Conservation (phyloP, 257 asterid genomes). For the Solanum okadae region DNA sequence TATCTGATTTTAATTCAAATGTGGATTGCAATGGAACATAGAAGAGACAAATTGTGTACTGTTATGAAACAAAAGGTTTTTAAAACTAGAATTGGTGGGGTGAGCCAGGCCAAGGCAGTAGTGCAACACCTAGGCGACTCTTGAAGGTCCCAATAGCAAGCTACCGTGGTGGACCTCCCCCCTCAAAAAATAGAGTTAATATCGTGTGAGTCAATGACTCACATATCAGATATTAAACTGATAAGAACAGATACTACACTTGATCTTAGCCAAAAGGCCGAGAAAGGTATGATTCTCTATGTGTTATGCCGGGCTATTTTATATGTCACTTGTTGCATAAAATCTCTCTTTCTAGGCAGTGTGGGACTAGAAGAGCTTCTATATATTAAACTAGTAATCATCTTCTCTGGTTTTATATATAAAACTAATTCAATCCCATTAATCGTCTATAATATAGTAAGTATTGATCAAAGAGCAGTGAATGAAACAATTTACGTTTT, state of each 20-base stretch:
- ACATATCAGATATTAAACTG: constrained; percentile 22
- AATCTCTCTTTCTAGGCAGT: too few relatives aligned
- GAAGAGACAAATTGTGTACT: too few relatives aligned
- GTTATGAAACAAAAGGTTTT: background rate
- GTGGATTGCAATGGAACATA: too few relatives aligned
- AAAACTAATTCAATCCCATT: too few relatives aligned
- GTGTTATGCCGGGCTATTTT: background rate
- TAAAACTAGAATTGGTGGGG: background rate
- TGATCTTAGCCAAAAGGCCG: constrained; percentile 79
- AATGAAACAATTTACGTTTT: background rate
- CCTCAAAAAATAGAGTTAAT: background rate
- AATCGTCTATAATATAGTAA: background rate
- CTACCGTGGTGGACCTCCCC: background rate
- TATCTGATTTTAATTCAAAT: too few relatives aligned
- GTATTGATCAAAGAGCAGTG: background rate
- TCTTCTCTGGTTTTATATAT: background rate
- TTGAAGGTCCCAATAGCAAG: background rate
- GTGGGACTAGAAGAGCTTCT: too few relatives aligned
- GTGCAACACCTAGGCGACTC: background rate
- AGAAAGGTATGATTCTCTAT: constrained; percentile 40
- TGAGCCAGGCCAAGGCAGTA: background rate
- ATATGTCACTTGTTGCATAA: background rate
- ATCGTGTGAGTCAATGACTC: background rate
- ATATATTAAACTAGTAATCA: too few relatives aligned
- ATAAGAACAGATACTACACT: constrained; percentile 82